These are phyloP conservation scores for Botrytis byssoidea DNA, from an alignment of 2,329 filamentous ascomycete species.

Conservation along the genomic window DNA sequence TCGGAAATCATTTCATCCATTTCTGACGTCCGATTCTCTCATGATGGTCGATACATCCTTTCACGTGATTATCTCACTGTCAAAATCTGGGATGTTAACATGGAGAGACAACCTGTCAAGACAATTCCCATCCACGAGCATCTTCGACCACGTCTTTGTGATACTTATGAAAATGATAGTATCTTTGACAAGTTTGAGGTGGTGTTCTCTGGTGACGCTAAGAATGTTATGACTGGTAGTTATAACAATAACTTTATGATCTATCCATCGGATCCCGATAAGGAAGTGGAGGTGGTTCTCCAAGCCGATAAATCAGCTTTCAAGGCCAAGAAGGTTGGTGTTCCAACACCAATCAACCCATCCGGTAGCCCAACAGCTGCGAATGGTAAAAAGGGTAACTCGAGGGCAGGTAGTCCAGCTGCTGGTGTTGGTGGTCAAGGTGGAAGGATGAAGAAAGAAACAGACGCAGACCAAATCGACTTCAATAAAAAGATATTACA, in stretches of 20 bases:
- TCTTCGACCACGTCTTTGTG: slow-evolving; percentile 86
- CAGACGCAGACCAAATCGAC: slow-evolving; percentile 97
- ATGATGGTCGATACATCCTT: slow-evolving; percentile 94
- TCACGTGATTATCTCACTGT: slow-evolving; percentile 97
- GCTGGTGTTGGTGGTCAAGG: slow-evolving; percentile 71
- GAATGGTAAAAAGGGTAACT: slow-evolving; percentile 82
- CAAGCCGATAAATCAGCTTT: slow-evolving; percentile 99
- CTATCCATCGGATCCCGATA: slow-evolving; percentile 92
- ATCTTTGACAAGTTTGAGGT: slow-evolving; percentile 99
- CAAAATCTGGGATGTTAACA: slow-evolving; percentile 99
- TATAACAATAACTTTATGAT: slow-evolving; percentile 99
- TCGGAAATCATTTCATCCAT: slow-evolving; percentile 99
- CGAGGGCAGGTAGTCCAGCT: slow-evolving; percentile 83
- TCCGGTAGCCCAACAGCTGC: slow-evolving; percentile 68
- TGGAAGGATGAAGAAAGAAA: slow-evolving; percentile 97
- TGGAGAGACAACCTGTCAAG: slow-evolving; percentile 96
- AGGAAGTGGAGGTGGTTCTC: slow-evolving; percentile 94
- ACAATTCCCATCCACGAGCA: slow-evolving; percentile 99
- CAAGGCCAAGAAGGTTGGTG: slow-evolving; percentile 99
- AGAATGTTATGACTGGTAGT: slow-evolving; percentile 99
- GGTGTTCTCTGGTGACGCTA: slow-evolving; percentile 95
- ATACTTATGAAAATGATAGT: slow-evolving; percentile 98
- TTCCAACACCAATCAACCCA: slow-evolving; percentile 92
- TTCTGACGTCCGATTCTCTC: slow-evolving; percentile 95
- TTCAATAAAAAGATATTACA: slow-evolving; percentile 99